Conservation (phyloP, 305 asterid species). For the Fraxinus paxiana region DNA sequence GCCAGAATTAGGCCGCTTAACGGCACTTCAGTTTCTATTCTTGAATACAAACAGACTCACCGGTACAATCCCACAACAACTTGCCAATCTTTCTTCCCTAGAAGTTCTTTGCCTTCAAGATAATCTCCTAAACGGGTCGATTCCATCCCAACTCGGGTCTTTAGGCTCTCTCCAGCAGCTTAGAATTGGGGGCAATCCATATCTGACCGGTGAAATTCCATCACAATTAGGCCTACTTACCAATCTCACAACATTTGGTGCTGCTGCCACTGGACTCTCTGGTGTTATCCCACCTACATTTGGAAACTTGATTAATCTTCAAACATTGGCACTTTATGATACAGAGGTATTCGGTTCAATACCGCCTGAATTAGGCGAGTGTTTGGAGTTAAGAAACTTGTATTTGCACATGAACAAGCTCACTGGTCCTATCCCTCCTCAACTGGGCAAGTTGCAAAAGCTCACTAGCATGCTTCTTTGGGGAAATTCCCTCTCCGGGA, state of each 20-base stretch:
- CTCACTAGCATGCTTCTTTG: conserved; percentile 74
- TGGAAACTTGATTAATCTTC: conserved; percentile 56
- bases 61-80: conserved; percentile 61
- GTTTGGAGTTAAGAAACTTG: conserved; percentile 61
- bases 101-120: conserved; percentile 79
- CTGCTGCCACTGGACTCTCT: conserved; percentile 72
- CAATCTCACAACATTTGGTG: conserved; percentile 74
- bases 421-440: conserved; percentile 62
- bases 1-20: conserved; percentile 52
- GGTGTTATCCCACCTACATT: conserved; percentile 74
- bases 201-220: conserved; percentile 63
- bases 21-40: conserved; percentile 63
- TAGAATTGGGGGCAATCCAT: conserved; percentile 77
- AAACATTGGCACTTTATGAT: conserved; percentile 64
- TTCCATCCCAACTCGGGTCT: conserved; percentile 62
- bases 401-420: conserved; percentile 82
- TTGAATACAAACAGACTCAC: conserved; percentile 61
- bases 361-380: conserved; percentile 67
- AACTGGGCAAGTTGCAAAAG: conserved; percentile 63
- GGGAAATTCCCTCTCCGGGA: conserved; percentile 71
- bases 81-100: conserved; percentile 58
- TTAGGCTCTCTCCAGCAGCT: conserved; percentile 67
- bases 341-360: conserved; percentile 69
- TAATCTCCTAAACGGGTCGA: conserved; percentile 66
- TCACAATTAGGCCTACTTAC: conserved; percentile 54